These are phyloP conservation scores for Akanthomyces uredinophilus DNA, from an alignment of 2,329 filamentous ascomycete genomes.

Conservation along the genomic window DNA sequence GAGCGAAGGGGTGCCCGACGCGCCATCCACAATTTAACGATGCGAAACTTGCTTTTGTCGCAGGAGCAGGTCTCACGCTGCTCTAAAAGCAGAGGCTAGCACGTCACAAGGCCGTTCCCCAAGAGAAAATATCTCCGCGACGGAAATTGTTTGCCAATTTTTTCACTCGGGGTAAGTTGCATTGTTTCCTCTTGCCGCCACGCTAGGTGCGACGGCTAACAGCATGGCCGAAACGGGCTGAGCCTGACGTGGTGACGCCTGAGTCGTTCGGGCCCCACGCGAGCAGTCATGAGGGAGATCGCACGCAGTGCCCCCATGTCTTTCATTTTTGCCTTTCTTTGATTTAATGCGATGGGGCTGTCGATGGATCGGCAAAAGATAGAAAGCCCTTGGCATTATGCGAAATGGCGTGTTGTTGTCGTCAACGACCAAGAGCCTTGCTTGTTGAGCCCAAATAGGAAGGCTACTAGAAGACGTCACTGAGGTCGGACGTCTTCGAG, in stretches of 20 bases:
- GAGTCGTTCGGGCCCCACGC: neutral
- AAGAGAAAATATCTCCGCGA: neutral
- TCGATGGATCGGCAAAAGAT: neutral
- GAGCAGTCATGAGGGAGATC: neutral
- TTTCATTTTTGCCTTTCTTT: neutral
- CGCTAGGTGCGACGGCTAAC: neutral
- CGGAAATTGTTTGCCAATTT: neutral
- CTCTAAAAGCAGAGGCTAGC: neutral
- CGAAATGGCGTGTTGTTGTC: neutral
- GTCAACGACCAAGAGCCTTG: too few species aligned
- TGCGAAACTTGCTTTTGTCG: constrained; percentile 3
- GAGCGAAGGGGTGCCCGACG: neutral
- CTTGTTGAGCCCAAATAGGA: too few species aligned
- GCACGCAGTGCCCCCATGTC: neutral
- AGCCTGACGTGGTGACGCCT: neutral
- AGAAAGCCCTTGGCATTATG: neutral
- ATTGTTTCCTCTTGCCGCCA: neutral
- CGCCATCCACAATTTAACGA: neutral
- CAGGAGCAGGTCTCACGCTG: neutral
- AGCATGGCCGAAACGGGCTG: neutral
- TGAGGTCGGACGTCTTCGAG: too few species aligned
- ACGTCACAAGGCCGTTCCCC: neutral
- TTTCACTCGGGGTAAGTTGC: neutral
- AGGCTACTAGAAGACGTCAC: too few species aligned
- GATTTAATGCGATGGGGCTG: neutral